phyloP scores from a whole-genome alignment of 2,329 filamentous ascomycete species.

The Ophidiomyces ophidiicola region DNA sequence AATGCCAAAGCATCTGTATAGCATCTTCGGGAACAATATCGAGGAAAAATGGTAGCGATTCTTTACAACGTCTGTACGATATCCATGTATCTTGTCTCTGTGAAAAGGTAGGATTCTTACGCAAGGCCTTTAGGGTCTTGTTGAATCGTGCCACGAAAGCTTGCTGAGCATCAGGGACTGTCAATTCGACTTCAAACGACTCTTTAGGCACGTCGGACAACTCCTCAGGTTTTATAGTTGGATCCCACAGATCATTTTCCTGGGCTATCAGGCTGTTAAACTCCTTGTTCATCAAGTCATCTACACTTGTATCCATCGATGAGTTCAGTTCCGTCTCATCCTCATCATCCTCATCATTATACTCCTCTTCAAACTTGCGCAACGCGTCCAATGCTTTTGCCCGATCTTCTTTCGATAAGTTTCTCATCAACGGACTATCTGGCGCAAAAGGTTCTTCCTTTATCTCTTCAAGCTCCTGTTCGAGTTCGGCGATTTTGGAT shows the following conservation, averaged over 20 bases:
- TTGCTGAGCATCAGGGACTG: conserved; percentile 26
- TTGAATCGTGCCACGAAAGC: conserved; percentile 33
- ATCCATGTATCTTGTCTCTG: conserved; percentile 36
- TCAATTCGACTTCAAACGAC: conserved; percentile 25
- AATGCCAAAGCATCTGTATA: conserved; percentile 57
- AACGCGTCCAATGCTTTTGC: conserved; percentile 33
- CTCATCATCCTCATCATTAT: conserved; percentile 18
- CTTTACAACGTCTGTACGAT: conserved; percentile 40
- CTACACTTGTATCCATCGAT: conserved; percentile 7
- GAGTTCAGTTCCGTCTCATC: conserved; percentile 6
- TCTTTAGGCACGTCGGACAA: conserved; percentile 14
- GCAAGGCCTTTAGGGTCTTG: conserved; percentile 25
- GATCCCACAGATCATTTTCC: conserved; percentile 27
- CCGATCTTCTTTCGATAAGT: conserved; percentile 32
- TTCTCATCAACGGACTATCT: conserved; percentile 34
- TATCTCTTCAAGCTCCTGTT: conserved; percentile 30
- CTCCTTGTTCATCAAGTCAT: conserved; percentile 8
- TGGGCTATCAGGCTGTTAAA: conserved; percentile 28
- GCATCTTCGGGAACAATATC: conserved; percentile 46
- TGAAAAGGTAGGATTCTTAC: conserved; percentile 21
- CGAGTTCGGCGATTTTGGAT: conserved; percentile 29
- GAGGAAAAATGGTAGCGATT: conserved; percentile 37
- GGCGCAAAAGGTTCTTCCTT: conserved; percentile 34
- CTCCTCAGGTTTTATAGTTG: conserved; percentile 17
- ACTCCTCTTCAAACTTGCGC: conserved; percentile 30